phyloP scores from a whole-genome alignment of 2,329 filamentous ascomycete species.

The Calonectria multiphialidica region DNA sequence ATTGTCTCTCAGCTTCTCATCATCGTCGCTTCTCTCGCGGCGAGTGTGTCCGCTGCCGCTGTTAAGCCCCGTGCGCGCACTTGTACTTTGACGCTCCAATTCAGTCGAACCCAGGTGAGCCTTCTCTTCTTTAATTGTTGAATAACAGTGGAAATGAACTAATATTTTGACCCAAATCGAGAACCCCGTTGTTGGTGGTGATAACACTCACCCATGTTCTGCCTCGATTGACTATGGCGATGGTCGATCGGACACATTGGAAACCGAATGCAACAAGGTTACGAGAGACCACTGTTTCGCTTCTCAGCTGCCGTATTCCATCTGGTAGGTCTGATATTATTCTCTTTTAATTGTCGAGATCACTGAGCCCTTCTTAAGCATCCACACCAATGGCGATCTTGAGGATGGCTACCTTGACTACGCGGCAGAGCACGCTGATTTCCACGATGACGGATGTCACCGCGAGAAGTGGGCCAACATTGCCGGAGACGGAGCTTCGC shows the following conservation, averaged over 20 bases:
- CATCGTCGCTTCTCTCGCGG: not conserved
- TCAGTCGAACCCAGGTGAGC: not conserved
- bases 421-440: not conserved
- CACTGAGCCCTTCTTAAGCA: not conserved
- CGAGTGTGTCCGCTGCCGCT: not conserved
- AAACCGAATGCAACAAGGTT: not conserved
- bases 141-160: no score
- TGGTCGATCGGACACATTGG: not conserved
- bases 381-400: not conserved
- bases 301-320: not conserved
- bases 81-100: not conserved
- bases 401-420: not conserved
- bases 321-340: not conserved
- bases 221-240: not conserved
- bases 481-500: not conserved
- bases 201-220: not conserved
- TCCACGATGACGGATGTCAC: not conserved
- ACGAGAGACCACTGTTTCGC: not conserved
- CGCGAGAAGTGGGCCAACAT: not conserved
- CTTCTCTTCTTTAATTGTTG: not conserved
- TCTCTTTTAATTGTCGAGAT: no score
- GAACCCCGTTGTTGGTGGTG: not conserved
- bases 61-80: not conserved
- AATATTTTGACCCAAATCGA: not conserved
- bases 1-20: not conserved